These are phyloP conservation scores for Tolypocladium sp. DNA, from an alignment of 2,329 filamentous ascomycete genomes.

Conservation along the genomic window DNA sequence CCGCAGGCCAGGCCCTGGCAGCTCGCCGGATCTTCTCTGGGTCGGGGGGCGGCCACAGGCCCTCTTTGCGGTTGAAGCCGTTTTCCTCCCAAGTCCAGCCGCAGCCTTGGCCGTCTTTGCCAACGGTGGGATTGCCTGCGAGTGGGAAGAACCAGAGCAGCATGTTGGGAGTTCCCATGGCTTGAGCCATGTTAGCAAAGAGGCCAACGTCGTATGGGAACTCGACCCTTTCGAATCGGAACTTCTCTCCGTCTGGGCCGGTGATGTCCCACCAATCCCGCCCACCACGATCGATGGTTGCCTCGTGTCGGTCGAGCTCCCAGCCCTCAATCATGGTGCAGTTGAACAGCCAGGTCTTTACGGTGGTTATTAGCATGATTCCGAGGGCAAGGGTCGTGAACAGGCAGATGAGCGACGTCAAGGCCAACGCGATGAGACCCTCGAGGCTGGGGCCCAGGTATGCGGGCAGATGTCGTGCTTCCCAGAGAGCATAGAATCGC, in stretches of 20 bases:
- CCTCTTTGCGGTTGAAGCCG: conserved; percentile 58
- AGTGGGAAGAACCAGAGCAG: conserved; percentile 64
- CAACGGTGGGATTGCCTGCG: conserved; percentile 37
- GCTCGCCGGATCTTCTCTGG: conserved; percentile 48
- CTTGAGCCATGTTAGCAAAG: conserved; percentile 63
- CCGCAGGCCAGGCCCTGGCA: conserved; percentile 28
- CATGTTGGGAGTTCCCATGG: conserved; percentile 61
- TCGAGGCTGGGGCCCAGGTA: conserved; percentile 61
- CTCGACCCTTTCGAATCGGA: conserved; percentile 55
- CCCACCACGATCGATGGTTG: conserved; percentile 39
- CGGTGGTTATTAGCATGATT: conserved; percentile 55
- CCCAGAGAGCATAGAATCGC: conserved; percentile 53
- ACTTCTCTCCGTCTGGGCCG: conserved; percentile 24
- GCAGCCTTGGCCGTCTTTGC: conserved; percentile 24
- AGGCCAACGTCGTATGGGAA: conserved; percentile 78
- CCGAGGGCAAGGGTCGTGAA: conserved; percentile 52
- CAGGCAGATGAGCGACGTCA: conserved; percentile 48
- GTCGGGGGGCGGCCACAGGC: conserved; percentile 55
- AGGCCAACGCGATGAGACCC: conserved; percentile 51
- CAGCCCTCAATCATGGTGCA: conserved; percentile 75
- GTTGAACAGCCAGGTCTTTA: conserved; percentile 56
- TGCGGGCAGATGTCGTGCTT: conserved; percentile 55
- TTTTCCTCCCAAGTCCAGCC: conserved; percentile 65
- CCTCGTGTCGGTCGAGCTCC: conserved; percentile 59
- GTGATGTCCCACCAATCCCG: conserved; percentile 34